A percentile compares a stretch with the other conserved stretches of the same genome.
phyloP scores from a whole-genome alignment of 352 stramenopile genomes.

The Phytophthora boehmeriae region DNA sequence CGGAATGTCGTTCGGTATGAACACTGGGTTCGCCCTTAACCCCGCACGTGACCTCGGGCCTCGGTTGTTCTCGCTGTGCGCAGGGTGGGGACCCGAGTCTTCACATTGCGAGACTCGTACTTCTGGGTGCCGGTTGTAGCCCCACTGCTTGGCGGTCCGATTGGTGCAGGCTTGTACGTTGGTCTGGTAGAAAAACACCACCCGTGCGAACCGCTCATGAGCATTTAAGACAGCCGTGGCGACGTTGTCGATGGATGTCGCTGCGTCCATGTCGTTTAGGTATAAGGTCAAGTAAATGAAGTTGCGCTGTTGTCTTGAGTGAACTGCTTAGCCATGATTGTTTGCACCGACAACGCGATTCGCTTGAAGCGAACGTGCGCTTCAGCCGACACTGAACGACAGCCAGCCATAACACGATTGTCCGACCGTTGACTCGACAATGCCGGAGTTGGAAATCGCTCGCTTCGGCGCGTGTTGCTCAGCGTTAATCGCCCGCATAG shows the following conservation, averaged over 20 bases:
- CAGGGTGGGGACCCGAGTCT: conserved; percentile 44
- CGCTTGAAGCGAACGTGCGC: no score
- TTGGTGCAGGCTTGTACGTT: conserved; percentile 41
- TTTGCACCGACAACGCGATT: no score
- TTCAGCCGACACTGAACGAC: not conserved
- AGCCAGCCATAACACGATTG: not conserved
- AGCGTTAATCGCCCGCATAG: conserved; percentile 12
- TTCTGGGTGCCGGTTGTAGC: conserved; percentile 62
- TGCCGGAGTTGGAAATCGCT: conserved; percentile 20
- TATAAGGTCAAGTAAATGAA: conserved; percentile 27
- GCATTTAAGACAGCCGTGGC: conserved; percentile 1
- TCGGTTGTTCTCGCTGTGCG: conserved; percentile 46
- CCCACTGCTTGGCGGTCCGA: conserved; percentile 39
- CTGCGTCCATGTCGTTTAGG: conserved; percentile 1
- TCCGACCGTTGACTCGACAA: conserved; percentile 21
- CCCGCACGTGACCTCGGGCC: conserved; percentile 55
- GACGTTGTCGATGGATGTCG: not conserved
- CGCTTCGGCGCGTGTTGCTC: conserved; percentile 15
- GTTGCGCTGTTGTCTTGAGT: conserved; percentile 4
- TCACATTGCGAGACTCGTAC: conserved; percentile 47
- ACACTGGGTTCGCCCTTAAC: conserved; percentile 76
- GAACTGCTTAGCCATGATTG: not conserved
- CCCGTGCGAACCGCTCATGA: conserved; percentile 24
- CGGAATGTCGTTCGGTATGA: conserved; percentile 73
- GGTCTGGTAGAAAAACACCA: conserved; percentile 41